Percentiles rank a stretch among this genome's conserved stretches.
phyloP scores from a whole-genome alignment of 768 basidiomycete species.

The Lyophyllum shimeji region DNA sequence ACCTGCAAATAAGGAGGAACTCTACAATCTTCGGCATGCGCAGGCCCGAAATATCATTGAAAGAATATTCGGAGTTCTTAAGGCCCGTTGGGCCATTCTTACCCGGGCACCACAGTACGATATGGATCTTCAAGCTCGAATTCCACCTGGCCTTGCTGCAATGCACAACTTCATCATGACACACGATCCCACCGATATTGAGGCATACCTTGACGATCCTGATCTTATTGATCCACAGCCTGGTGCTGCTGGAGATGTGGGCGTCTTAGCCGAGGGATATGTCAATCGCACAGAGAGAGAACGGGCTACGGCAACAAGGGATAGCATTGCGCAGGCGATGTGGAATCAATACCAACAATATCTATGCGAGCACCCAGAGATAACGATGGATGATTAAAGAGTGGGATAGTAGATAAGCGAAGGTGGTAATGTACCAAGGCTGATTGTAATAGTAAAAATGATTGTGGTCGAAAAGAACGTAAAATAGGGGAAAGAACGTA shows the following conservation, averaged over 20 bases:
- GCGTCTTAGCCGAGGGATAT: neutral
- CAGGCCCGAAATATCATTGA: constrained; percentile 25
- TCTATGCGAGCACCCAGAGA: constrained; percentile 1
- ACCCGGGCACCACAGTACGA: constrained; percentile 17
- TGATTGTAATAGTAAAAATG: neutral
- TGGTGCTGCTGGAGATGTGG: neutral
- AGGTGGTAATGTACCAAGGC: neutral
- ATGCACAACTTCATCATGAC: constrained; percentile 30
- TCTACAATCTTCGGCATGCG: constrained; percentile 27
- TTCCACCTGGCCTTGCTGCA: constrained; percentile 21
- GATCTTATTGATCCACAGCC: constrained; percentile 2
- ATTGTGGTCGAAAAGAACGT: neutral
- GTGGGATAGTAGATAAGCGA: neutral
- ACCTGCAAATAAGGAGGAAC: constrained; percentile 21
- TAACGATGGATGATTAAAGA: no score
- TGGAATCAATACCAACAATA: constrained; percentile 4
- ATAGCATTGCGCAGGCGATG: constrained; percentile 1
- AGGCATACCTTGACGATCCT: constrained; percentile 7
- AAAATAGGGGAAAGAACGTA: neutral
- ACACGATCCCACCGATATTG: constrained; percentile 27
- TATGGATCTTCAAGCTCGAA: constrained; percentile 24
- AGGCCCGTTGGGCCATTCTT: constrained; percentile 18
- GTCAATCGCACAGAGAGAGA: neutral
- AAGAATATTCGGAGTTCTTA: constrained; percentile 28
- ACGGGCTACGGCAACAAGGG: neutral